These are phyloP conservation scores for Solanum bukasovii DNA, from an alignment of 257 asterid species.

Conservation along the genomic window DNA sequence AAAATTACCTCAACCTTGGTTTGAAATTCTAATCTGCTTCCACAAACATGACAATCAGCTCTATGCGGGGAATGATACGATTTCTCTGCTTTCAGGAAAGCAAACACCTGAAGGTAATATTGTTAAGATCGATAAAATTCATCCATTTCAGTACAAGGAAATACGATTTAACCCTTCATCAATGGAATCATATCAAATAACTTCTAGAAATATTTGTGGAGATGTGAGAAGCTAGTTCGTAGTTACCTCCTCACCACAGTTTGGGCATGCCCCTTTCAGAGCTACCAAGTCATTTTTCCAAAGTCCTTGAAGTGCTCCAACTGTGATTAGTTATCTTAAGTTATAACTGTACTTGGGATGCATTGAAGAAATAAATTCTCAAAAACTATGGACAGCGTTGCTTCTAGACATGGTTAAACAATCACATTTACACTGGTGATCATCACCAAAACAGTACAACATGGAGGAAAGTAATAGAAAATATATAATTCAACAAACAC, in stretches of 20 bases:
- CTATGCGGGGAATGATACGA: slow-evolving; percentile 59
- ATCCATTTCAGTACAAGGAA: neutral
- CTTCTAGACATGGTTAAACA: neutral
- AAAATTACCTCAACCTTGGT: slow-evolving; percentile 76
- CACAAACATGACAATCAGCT: slow-evolving; percentile 91
- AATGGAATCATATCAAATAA: neutral
- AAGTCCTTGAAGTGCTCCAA: slow-evolving; percentile 81
- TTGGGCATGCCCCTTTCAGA: slow-evolving; percentile 84
- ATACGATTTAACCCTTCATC: neutral
- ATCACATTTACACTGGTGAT: neutral
- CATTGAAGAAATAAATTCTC: neutral
- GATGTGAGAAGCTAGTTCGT: neutral
- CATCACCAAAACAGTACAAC: neutral
- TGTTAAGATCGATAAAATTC: slow-evolving; percentile 1
- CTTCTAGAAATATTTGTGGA: neutral
- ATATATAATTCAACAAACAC: neutral
- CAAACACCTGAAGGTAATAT: slow-evolving; percentile 62
- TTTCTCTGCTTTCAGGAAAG: slow-evolving; percentile 65
- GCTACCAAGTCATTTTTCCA: slow-evolving; percentile 91
- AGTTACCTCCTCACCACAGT: slow-evolving; percentile 93
- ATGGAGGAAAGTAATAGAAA: neutral
- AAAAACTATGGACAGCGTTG: neutral
- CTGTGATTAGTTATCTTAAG: slow-evolving; percentile 29
- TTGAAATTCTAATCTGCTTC: slow-evolving; percentile 83
- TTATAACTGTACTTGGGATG: slow-evolving; percentile 9